phyloP scores from a whole-genome alignment of 352 stramenopile species.

The Pythium dissimile region DNA sequence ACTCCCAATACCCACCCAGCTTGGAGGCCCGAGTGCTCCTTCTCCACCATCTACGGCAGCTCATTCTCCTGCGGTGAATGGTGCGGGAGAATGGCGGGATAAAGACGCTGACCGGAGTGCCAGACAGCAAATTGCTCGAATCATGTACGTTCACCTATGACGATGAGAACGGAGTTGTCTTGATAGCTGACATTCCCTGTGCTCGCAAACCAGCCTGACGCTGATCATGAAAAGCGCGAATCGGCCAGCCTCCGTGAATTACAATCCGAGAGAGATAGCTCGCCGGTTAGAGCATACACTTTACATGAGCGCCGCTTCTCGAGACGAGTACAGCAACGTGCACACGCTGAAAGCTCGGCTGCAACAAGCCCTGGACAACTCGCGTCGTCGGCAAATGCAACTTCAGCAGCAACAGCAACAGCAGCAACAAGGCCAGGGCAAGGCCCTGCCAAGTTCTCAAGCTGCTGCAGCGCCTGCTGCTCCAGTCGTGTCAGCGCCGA shows the following conservation, averaged over 20 bases:
- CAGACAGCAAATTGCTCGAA: slow-evolving; percentile 82
- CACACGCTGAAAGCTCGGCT: slow-evolving; percentile 80
- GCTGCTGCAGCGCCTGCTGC: neutral
- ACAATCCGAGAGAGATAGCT: slow-evolving; percentile 86
- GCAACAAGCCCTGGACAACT: slow-evolving; percentile 85
- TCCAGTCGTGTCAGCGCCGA: slow-evolving; percentile 1
- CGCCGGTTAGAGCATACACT: slow-evolving; percentile 80
- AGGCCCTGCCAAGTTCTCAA: slow-evolving; percentile 6
- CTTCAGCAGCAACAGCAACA: slow-evolving; percentile 56
- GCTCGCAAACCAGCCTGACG: slow-evolving; percentile 49
- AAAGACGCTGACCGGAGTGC: slow-evolving; percentile 80
- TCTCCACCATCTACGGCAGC: neutral
- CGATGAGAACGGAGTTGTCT: neutral
- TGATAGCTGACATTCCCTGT: neutral
- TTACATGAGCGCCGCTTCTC: slow-evolving; percentile 82
- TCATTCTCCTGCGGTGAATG: slow-evolving; percentile 18
- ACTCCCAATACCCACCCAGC: slow-evolving; percentile 21
- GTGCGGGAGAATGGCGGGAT: slow-evolving; percentile 68
- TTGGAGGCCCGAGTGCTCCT: slow-evolving; percentile 9
- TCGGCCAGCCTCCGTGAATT: slow-evolving; percentile 80
- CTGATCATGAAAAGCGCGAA: slow-evolving; percentile 90
- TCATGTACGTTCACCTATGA: slow-evolving; percentile 66
- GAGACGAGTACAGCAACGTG: slow-evolving; percentile 87
- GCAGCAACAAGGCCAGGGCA: slow-evolving; percentile 19
- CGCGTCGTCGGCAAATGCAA: slow-evolving; percentile 66